Evolutionary conservation across 1,284 basidiomycete species (phyloP), one percentile per base, ranked within the genome.

Genomic region (Melampsora americana): DNA sequence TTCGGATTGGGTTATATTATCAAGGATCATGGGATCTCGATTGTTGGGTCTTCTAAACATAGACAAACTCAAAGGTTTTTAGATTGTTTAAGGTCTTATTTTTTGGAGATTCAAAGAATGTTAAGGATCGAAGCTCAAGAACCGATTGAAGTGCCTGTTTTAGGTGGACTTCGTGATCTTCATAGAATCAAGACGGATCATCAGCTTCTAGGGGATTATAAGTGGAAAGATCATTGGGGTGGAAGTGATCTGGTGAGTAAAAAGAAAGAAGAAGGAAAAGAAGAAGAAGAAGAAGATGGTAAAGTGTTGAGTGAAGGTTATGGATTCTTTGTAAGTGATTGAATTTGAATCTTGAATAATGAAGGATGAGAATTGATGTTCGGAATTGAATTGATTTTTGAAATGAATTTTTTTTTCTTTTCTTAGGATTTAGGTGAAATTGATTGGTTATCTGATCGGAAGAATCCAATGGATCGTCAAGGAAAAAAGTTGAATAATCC

Each of bases 11-110:
- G 94, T 16, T 98, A 98, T 83, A 99, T 99, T 82, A 96, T 98
- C 87, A 97, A 96, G 84, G 94, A 95, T 79, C 90, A 94, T 79
- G 90, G 90, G 3, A 87, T 95, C 73, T 92, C 90, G n/a, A 89
- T 90, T 53, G 93, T 92, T 83, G 95, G 92, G 32, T 91, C 93
- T 0, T 93, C 91, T 74, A 98, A 97, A 84, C 95, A 98, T 82
- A 86, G 97, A 7, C 95, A 98, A 84, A 98, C 95, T 0, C 86
- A 89, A 30, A 87, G 95, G 9, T 94, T 93, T 86, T 85, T 98
- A 26, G 90, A 94, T 79, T 93, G 92, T 6, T 86, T 99, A 7
- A 86, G 89, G 80, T 86, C 88, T 4, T 97, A 96, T 82, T 85
- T 98, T 39, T 80, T 87, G 56, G 93, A 96, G 79, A 87, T 93